Conservation (phyloP, 2,329 filamentous ascomycete species). For the Metarhizium sp. region DNA sequence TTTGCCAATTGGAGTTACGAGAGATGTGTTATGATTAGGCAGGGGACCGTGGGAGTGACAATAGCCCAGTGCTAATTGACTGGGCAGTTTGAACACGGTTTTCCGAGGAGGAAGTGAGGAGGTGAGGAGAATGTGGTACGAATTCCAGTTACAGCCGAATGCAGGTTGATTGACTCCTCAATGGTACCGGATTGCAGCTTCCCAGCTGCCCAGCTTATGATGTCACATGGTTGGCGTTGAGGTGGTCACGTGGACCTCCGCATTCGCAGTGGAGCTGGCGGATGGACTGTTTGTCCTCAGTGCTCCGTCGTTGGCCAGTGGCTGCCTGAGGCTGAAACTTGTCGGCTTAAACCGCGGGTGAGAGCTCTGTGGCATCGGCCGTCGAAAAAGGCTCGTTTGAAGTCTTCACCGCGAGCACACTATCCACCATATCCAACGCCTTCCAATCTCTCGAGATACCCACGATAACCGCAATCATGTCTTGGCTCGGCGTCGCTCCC, state of each 20-base stretch:
- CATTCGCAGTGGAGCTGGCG: no score
- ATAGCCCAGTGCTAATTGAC: slow-evolving; percentile 7
- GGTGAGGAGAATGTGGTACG: not conserved
- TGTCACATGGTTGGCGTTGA: slow-evolving; percentile 5
- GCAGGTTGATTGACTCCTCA: not conserved
- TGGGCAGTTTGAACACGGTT: not conserved
- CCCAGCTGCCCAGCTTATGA: slow-evolving; percentile 6
- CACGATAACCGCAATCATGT: slow-evolving; percentile 51
- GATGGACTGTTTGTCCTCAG: not conserved
- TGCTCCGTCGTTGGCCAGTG: not conserved
- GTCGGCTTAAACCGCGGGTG: slow-evolving; percentile 21
- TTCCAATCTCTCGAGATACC: slow-evolving; percentile 24
- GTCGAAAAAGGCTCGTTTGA: slow-evolving; percentile 32
- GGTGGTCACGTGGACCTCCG: not conserved
- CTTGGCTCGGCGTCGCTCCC: slow-evolving; percentile 56
- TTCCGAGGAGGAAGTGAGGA: not conserved
- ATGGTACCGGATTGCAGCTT: no score
- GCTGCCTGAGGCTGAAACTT: slow-evolving; percentile 18
- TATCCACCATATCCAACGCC: slow-evolving; percentile 11
- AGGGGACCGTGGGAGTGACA: slow-evolving; percentile 1
- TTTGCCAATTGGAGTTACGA: slow-evolving; percentile 4
- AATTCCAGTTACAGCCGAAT: not conserved
- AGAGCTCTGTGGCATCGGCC: slow-evolving; percentile 16
- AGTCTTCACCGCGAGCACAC: slow-evolving; percentile 15
- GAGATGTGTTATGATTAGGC: not conserved